phyloP scores from a whole-genome alignment of 2,329 filamentous ascomycete species.

The Sporothrix mexicana region DNA sequence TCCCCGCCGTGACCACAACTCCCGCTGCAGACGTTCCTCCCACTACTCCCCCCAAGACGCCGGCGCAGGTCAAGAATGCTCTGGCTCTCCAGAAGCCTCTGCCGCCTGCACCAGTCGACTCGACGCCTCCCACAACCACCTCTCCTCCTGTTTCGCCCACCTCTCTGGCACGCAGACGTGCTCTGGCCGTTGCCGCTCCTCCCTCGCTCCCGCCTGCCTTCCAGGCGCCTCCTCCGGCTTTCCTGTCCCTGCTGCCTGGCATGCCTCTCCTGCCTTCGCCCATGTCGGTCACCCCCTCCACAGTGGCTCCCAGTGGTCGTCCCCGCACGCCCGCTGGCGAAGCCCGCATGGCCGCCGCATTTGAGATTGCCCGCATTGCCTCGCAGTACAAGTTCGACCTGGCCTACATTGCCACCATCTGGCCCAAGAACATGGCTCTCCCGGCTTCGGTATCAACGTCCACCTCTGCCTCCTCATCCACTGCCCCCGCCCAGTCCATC shows the following conservation, averaged over 20 bases:
- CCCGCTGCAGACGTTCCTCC: not conserved
- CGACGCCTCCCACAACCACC: not conserved
- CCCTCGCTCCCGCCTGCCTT: conserved; percentile 43
- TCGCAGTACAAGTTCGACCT: conserved; percentile 63
- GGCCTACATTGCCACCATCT: conserved; percentile 64
- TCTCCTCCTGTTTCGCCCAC: conserved; percentile 25
- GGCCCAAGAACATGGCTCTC: conserved; percentile 51
- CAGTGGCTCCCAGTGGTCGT: not conserved
- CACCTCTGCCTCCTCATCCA: not conserved
- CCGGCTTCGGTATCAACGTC: not conserved
- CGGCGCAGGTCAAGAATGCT: not conserved
- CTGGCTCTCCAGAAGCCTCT: conserved; percentile 28
- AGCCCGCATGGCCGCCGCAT: conserved; percentile 56
- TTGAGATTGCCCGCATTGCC: conserved; percentile 62
- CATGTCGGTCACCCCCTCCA: not conserved
- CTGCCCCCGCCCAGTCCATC: conserved; percentile 17
- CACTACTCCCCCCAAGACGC: not conserved
- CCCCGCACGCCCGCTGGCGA: conserved; percentile 49
- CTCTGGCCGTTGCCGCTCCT: conserved; percentile 36
- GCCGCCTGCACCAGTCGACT: conserved; percentile 22
- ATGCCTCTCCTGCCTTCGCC: conserved; percentile 30
- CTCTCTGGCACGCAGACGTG: not conserved
- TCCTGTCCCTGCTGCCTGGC: conserved; percentile 36
- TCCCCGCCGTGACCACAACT: not conserved
- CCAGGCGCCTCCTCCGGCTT: conserved; percentile 39